Conservation (phyloP, 257 asterid species). For the Solanum virginianum region DNA sequence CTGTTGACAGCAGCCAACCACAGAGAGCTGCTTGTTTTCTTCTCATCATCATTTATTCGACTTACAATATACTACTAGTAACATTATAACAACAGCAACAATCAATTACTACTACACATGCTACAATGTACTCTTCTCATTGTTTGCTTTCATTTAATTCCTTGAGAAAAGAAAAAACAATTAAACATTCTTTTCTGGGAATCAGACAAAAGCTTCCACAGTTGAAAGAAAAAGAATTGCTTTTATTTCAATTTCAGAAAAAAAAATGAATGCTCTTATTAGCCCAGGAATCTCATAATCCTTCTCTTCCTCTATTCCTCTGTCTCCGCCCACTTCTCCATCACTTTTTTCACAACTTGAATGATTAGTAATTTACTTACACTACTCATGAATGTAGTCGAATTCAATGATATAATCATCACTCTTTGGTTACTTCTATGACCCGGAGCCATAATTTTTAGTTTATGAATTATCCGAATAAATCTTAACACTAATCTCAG, state of each 20-base stretch:
- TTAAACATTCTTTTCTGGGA: not conserved
- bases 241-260: not conserved
- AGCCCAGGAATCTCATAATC: conserved; percentile 19
- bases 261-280: not conserved
- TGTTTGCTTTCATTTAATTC: not conserved
- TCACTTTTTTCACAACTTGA: conserved; percentile 15
- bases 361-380: conserved; percentile 19
- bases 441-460: not conserved
- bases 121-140: not conserved
- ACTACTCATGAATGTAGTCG: not conserved
- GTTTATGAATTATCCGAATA: not conserved
- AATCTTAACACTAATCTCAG: not conserved
- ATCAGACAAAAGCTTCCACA: conserved; percentile 11
- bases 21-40: not conserved
- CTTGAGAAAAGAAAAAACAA: not conserved
- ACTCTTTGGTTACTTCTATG: not conserved
- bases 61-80: not conserved
- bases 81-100: not conserved
- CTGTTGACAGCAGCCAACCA: not conserved
- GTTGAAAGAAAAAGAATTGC: not conserved
- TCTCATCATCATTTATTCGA: conserved; percentile 1
- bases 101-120: not conserved
- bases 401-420: not conserved
- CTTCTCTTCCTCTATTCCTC: conserved; percentile 1
- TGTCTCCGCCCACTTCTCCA: conserved; percentile 11